phyloP scores from a whole-genome alignment of 2,329 filamentous ascomycete genomes.

The Ascochyta pisi region DNA sequence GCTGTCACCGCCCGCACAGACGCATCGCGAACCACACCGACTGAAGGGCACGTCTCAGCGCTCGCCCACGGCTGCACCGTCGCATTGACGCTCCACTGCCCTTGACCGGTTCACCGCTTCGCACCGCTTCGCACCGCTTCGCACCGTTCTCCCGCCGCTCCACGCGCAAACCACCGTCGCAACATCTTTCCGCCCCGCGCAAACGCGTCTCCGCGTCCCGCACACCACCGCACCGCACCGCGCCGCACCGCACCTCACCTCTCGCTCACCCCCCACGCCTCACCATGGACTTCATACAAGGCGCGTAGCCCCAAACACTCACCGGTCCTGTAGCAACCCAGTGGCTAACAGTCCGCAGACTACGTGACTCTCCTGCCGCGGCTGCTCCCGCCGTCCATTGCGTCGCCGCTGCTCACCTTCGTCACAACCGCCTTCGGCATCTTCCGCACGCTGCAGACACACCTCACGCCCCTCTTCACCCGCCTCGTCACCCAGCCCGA shows the following conservation, averaged over 20 bases:
- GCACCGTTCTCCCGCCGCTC: conserved; percentile 14
- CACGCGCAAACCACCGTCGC: conserved; percentile 10
- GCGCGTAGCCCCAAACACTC: conserved; percentile 16
- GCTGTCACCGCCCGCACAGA: conserved; percentile 26
- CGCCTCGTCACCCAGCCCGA: conserved; percentile 49
- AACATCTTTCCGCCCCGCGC: conserved; percentile 5
- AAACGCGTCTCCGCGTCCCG: conserved; percentile 25
- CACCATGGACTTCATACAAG: conserved; percentile 43
- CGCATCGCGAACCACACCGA: conserved; percentile 14
- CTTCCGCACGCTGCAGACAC: conserved; percentile 35
- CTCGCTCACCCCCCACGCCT: conserved; percentile 16
- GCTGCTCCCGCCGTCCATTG: conserved; percentile 43
- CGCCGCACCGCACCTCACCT: too few species aligned
- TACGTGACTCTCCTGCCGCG: conserved; percentile 39
- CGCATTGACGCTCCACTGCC: conserved; percentile 8
- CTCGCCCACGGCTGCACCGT: conserved; percentile 4
- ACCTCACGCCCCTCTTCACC: conserved; percentile 40
- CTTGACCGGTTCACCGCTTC: conserved; percentile 15
- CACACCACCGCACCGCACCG: conserved; percentile 9
- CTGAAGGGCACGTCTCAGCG: conserved; percentile 13
- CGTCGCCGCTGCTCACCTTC: conserved; percentile 38
- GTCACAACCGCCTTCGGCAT: conserved; percentile 39
- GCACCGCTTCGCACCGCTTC: conserved; percentile 16
- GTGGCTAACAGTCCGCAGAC: conserved; percentile 36
- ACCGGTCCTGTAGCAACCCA: background rate